Conservation (phyloP, 345 rosid genomes). For the Conringia planisiliqua region DNA sequence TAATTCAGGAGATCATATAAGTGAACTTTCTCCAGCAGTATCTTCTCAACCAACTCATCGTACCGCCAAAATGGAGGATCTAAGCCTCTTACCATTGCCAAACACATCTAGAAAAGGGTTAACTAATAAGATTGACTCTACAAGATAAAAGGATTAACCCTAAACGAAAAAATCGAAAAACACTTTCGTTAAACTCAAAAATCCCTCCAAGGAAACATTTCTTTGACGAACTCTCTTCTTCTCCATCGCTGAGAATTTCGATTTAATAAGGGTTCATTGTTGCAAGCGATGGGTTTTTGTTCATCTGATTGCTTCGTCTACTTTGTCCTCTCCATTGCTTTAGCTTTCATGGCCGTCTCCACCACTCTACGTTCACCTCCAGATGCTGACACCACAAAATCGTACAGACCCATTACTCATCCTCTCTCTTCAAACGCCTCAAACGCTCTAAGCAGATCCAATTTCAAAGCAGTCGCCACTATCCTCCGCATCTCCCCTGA, state of each 20-base stretch:
- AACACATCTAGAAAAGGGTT: neutral
- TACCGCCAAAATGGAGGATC: no score
- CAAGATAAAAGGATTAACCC: neutral
- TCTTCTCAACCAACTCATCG: no score
- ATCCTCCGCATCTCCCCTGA: slow-evolving; percentile 60
- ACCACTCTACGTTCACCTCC: slow-evolving; percentile 40
- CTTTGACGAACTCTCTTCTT: slow-evolving; percentile 9
- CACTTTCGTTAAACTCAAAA: neutral
- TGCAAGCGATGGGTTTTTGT: slow-evolving; percentile 25
- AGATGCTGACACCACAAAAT: slow-evolving; percentile 1
- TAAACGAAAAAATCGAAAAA: neutral
- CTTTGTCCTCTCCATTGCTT: slow-evolving; percentile 51
- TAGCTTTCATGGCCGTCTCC: slow-evolving; percentile 72
- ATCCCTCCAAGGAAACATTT: slow-evolving; percentile 7
- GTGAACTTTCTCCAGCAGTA: no score
- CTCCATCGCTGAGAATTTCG: neutral
- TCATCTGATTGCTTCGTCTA: slow-evolving; percentile 46
- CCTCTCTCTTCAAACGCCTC: slow-evolving; percentile 54
- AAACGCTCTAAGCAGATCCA: slow-evolving; percentile 47
- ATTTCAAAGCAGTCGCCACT: slow-evolving; percentile 60
- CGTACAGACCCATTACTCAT: slow-evolving; percentile 18
- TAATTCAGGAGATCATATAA: no score
- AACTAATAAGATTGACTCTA: neutral
- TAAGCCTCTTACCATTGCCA: no score
- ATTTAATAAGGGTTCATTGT: neutral